Evolutionary conservation across 305 asterid species (phyloP).

Genomic region (Ilex paraguariensis): DNA sequence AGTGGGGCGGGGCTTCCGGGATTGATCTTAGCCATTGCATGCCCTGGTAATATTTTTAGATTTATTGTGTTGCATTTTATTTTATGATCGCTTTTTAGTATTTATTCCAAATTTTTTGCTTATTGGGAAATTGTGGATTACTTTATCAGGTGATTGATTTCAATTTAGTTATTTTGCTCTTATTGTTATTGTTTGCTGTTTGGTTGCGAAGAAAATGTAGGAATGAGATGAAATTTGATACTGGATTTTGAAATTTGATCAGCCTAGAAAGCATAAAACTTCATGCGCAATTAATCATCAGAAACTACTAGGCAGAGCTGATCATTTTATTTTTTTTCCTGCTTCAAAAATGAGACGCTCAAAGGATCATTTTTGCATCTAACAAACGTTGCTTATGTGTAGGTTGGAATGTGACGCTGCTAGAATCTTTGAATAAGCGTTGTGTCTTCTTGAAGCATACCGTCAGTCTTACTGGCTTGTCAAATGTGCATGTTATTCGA

Average conservation of each 20-base stretch:
- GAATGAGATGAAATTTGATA: not conserved
- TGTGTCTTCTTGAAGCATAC: slow-evolving; percentile 86
- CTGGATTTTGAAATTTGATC: too few species aligned
- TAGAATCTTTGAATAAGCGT: slow-evolving; percentile 87
- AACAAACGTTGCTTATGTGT: slow-evolving; percentile 3
- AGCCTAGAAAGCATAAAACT: too few species aligned
- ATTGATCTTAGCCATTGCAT: slow-evolving; percentile 78
- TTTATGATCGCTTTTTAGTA: not conserved
- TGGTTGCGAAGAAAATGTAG: not conserved
- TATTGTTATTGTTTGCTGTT: not conserved
- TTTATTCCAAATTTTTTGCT: not conserved
- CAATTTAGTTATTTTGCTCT: not conserved
- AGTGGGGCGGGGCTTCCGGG: slow-evolving; percentile 99
- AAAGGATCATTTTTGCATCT: too few species aligned
- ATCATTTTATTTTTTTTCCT: too few species aligned
- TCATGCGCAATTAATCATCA: too few species aligned
- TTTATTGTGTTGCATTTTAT: not conserved
- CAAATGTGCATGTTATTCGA: slow-evolving; percentile 64
- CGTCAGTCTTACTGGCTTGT: slow-evolving; percentile 46
- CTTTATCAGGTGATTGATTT: not conserved
- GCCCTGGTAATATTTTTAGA: slow-evolving; percentile 46
- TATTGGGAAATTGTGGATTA: not conserved
- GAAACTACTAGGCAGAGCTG: too few species aligned
- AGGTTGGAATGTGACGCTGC: slow-evolving; percentile 90
- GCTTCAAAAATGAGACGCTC: too few species aligned